phyloP scores from a whole-genome alignment of 2,329 filamentous ascomycete species.

The Trichophyton equinum region DNA sequence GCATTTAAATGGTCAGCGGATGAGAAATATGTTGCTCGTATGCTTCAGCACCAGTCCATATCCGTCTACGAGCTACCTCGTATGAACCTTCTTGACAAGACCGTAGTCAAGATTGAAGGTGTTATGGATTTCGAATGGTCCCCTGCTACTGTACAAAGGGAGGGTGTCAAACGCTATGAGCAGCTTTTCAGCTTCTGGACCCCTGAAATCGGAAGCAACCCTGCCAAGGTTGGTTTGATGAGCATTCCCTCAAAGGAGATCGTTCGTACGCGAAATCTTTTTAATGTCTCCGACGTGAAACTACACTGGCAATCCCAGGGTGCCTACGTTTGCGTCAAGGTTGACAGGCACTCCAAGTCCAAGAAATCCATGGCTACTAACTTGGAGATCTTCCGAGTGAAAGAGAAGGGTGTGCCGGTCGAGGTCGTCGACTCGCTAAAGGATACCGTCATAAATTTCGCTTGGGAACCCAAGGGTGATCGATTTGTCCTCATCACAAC shows the following conservation, averaged over 20 bases:
- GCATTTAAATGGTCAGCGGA: slow-evolving; percentile 99
- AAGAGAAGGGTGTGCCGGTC: slow-evolving; percentile 94
- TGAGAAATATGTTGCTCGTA: slow-evolving; percentile 88
- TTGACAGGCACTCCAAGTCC: slow-evolving; percentile 95
- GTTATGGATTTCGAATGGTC: slow-evolving; percentile 98
- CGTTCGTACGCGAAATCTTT: slow-evolving; percentile 86
- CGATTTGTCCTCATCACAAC: slow-evolving; percentile 95
- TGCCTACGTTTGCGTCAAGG: slow-evolving; percentile 93
- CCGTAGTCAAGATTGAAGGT: slow-evolving; percentile 88
- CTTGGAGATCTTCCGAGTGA: slow-evolving; percentile 93
- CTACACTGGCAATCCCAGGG: slow-evolving; percentile 97
- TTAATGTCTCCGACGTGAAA: slow-evolving; percentile 96
- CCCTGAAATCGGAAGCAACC: slow-evolving; percentile 93
- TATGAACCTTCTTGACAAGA: slow-evolving; percentile 85
- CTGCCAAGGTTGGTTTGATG: slow-evolving; percentile 94
- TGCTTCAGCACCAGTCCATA: slow-evolving; percentile 78
- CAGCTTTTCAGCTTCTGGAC: slow-evolving; percentile 99
- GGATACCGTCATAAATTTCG: slow-evolving; percentile 98
- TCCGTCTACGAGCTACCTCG: slow-evolving; percentile 79
- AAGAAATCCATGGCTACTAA: slow-evolving; percentile 97
- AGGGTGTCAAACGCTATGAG: slow-evolving; percentile 82
- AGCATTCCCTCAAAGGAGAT: slow-evolving; percentile 89
- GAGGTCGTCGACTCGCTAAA: slow-evolving; percentile 97
- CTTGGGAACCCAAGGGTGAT: slow-evolving; percentile 97
- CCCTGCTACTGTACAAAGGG: slow-evolving; percentile 66